Conservation (phyloP, 1,284 basidiomycete genomes). For the Neonothopanus nambi region DNA sequence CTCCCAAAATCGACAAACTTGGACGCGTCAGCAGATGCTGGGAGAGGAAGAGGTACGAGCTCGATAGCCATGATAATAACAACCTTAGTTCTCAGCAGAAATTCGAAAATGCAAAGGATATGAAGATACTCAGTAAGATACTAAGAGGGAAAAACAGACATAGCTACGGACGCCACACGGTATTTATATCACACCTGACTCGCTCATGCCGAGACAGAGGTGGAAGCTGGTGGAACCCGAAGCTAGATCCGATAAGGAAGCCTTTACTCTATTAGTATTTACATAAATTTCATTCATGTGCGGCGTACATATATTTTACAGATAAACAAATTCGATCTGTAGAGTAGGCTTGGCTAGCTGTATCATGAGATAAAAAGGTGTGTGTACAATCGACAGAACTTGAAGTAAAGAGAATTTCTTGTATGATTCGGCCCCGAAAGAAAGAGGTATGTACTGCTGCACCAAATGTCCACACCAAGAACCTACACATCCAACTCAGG, state of each 20-base stretch:
- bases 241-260: not conserved
- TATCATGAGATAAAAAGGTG: too few relatives aligned
- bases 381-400: too few relatives aligned
- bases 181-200: constrained; percentile 1
- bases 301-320: too few relatives aligned
- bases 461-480: not conserved
- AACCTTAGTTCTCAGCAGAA: not conserved
- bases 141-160: not conserved
- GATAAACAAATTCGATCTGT: too few relatives aligned
- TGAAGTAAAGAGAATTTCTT: too few relatives aligned
- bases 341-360: too few relatives aligned
- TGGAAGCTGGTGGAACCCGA: not conserved
- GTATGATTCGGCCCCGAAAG: too few relatives aligned
- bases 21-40: constrained; percentile 56
- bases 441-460: too few relatives aligned
- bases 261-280: too few relatives aligned
- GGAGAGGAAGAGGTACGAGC: constrained; percentile 55
- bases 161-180: not conserved
- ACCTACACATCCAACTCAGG: constrained; percentile 56
- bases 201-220: not conserved
- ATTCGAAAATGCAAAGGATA: not conserved
- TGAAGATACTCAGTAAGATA: not conserved
- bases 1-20: constrained; percentile 66
- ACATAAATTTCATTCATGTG: too few relatives aligned
- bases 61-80: constrained; percentile 50